phyloP scores from a whole-genome alignment of 306 rosid genomes.

The Abrus precatorius region DNA sequence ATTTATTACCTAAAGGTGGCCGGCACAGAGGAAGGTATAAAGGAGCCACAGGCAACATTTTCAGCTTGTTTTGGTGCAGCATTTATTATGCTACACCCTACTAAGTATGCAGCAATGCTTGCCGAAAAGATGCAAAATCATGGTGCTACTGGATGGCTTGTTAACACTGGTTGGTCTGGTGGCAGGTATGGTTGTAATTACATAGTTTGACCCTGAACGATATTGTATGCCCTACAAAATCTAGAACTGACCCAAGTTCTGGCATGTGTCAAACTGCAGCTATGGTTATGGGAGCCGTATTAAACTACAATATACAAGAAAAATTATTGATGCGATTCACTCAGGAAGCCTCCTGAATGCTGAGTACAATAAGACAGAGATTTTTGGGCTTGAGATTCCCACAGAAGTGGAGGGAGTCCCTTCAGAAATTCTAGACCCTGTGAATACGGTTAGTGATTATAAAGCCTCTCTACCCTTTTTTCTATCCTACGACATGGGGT shows the following conservation, averaged over 20 bases:
- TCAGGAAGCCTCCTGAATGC: slow-evolving; percentile 72
- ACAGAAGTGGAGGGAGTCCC: slow-evolving; percentile 80
- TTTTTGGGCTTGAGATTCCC: slow-evolving; percentile 89
- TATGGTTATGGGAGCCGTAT: slow-evolving; percentile 83
- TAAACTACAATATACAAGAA: slow-evolving; percentile 80
- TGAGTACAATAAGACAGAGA: slow-evolving; percentile 64
- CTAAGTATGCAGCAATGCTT: slow-evolving; percentile 90
- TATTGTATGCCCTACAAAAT: background rate
- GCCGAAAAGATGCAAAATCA: slow-evolving; percentile 91
- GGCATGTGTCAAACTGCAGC: slow-evolving; percentile 53
- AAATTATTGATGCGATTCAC: slow-evolving; percentile 90
- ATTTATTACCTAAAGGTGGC: slow-evolving; percentile 65
- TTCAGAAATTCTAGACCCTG: slow-evolving; percentile 77
- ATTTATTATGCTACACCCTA: slow-evolving; percentile 92
- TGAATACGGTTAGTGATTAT: slow-evolving; percentile 70
- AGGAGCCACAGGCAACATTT: slow-evolving; percentile 97
- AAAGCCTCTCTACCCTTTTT: background rate
- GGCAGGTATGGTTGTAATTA: slow-evolving; percentile 65
- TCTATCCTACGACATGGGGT: background rate
- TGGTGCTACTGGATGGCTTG: slow-evolving; percentile 95
- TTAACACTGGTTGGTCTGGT: slow-evolving; percentile 96
- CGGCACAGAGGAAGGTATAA: slow-evolving; percentile 91
- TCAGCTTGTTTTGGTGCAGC: slow-evolving; percentile 98
- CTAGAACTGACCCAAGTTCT: background rate
- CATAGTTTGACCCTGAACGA: background rate